Conservation (phyloP, 2,329 filamentous ascomycete genomes). For the Hymenoscyphus fraxineus region DNA sequence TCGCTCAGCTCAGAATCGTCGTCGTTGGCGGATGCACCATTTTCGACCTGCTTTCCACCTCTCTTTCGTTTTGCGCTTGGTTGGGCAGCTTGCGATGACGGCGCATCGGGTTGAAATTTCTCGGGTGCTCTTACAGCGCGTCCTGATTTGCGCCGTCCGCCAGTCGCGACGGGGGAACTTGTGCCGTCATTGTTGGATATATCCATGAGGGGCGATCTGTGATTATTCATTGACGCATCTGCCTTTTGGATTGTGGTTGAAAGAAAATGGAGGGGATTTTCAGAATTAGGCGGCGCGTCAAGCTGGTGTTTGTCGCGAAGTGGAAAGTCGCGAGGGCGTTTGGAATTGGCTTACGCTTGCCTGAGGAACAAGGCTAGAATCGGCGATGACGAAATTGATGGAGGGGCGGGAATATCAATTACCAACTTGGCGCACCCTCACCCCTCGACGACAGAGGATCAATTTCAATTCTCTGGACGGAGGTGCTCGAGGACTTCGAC, state of each 20-base stretch:
- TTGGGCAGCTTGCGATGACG: constrained; percentile 37
- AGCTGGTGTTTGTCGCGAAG: constrained; percentile 16
- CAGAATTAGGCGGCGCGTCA: constrained; percentile 18
- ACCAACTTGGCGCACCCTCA: neutral
- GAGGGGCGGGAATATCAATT: constrained; percentile 1
- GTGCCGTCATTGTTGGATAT: constrained; percentile 51
- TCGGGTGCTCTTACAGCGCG: constrained; percentile 59
- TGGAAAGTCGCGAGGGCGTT: constrained; percentile 4
- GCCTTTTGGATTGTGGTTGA: constrained; percentile 13
- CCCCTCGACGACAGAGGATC: neutral
- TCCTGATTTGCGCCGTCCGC: constrained; percentile 61
- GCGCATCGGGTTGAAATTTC: constrained; percentile 54
- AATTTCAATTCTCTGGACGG: neutral
- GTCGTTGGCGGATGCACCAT: constrained; percentile 46
- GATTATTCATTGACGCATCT: constrained; percentile 39
- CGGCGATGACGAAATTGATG: neutral
- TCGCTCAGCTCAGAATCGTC: constrained; percentile 42
- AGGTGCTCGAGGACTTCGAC: neutral
- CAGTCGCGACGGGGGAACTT: constrained; percentile 48
- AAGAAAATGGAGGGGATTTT: constrained; percentile 1
- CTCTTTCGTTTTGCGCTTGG: constrained; percentile 56
- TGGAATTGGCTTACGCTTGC: neutral
- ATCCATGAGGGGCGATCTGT: constrained; percentile 48
- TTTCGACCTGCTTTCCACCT: constrained; percentile 42
- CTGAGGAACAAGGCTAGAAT: neutral